Percentiles rank a stretch among this genome's conserved stretches.
Evolutionary conservation across 768 basidiomycete genomes (phyloP).

Genomic region (Brasilioporus rufonigricans): DNA sequence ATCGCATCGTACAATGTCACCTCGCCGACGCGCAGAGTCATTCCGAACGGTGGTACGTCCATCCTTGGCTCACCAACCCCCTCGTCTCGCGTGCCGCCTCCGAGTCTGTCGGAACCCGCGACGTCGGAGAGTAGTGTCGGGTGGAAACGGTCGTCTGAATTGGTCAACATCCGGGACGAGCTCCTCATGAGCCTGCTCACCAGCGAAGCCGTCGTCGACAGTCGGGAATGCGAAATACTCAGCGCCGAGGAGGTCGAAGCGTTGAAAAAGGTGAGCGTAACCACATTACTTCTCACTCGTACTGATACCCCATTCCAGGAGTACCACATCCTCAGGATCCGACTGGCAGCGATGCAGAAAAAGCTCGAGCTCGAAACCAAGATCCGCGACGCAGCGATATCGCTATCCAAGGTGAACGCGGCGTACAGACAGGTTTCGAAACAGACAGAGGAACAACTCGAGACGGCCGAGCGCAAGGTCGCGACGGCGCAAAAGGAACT

Average conservation of each 20-base stretch:
- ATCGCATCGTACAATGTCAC: slow-evolving; percentile 21
- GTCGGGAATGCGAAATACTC: slow-evolving; percentile 75
- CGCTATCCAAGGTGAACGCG: slow-evolving; percentile 66
- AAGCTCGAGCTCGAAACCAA: slow-evolving; percentile 81
- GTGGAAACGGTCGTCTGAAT: slow-evolving; percentile 43
- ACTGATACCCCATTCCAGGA: slow-evolving; percentile 48
- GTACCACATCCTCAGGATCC: slow-evolving; percentile 63
- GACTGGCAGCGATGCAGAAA: slow-evolving; percentile 63
- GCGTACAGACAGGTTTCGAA: slow-evolving; percentile 56
- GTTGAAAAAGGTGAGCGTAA: slow-evolving; percentile 56
- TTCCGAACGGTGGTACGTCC: slow-evolving; percentile 12
- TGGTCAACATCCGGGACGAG: slow-evolving; percentile 70
- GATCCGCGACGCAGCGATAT: slow-evolving; percentile 83
- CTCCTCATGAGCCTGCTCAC: slow-evolving; percentile 87
- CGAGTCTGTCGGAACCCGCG: slow-evolving; percentile 33
- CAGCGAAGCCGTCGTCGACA: slow-evolving; percentile 93
- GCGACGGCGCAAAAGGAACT: slow-evolving; percentile 69
- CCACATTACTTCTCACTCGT: slow-evolving; percentile 19
- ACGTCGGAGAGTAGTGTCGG: slow-evolving; percentile 36
- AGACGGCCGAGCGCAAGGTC: slow-evolving; percentile 70
- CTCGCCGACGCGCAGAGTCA: slow-evolving; percentile 19
- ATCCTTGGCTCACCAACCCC: slow-evolving; percentile 35
- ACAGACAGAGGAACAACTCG: slow-evolving; percentile 68
- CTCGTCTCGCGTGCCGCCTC: slow-evolving; percentile 34
- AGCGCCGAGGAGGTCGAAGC: slow-evolving; percentile 70